These are phyloP conservation scores for Theileria sp. DNA, from an alignment of 169 alveolate species.

Conservation along the genomic window DNA sequence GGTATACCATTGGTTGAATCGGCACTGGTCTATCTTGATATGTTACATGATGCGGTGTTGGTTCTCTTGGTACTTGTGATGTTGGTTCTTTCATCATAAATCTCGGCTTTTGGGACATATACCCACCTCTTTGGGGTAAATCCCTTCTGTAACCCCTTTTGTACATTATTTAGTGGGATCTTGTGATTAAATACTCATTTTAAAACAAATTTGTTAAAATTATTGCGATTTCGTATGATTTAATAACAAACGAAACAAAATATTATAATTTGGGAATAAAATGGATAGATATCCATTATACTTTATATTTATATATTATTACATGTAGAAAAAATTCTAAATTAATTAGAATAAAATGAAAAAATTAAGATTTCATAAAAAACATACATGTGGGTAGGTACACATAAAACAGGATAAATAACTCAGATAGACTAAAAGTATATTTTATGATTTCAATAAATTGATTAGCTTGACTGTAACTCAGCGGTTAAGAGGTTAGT, in stretches of 20 bases:
- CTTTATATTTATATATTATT: too few species aligned
- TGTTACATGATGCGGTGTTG: neutral
- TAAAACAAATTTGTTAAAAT: too few species aligned
- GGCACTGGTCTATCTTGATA: neutral
- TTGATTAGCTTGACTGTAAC: constrained; percentile 32
- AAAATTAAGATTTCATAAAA: neutral
- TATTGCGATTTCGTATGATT: neutral
- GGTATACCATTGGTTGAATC: neutral
- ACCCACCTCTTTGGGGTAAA: neutral
- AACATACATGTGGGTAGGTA: neutral
- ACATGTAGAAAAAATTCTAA: neutral
- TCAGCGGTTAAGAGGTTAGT: constrained; percentile 61
- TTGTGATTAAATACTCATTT: neutral
- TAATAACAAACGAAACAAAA: neutral
- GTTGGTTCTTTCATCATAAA: neutral
- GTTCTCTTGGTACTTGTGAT: neutral
- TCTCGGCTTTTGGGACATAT: neutral
- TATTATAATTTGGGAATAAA: neutral
- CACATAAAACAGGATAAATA: neutral
- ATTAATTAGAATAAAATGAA: too few species aligned
- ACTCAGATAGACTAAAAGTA: neutral
- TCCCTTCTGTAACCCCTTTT: neutral
- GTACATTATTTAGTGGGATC: neutral
- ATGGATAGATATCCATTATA: neutral
- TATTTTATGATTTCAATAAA: neutral